Base-by-base conservation (phyloP, 2,329 filamentous ascomycete species). In the Intubia oerlemansii region DNA sequence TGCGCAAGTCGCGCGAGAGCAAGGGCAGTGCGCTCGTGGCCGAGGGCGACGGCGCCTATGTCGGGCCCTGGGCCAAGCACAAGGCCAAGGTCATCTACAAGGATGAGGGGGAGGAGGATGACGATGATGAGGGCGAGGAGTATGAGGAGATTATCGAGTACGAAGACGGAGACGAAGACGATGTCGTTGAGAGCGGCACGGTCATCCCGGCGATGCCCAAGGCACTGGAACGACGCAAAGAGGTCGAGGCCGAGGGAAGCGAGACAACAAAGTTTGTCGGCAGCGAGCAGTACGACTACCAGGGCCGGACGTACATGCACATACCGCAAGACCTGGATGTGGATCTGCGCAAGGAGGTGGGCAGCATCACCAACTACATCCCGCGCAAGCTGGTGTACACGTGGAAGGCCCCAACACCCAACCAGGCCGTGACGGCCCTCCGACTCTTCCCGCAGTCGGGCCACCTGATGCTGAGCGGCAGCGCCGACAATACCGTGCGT, bases 241-340 rank as follows among this genome's bases (percentile, higher is more conserved):
- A 66, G 44, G 58, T 60, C 7, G 66, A 71, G 44, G 58, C 60
- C 38, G 38, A 60, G 42, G 70, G 70, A 34, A 66, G 66, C 16
- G 88, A 98, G 54, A 88, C 75, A 29, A 82, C 75, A 24, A 73
- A 71, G 25, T 98, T 95, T 52, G 77, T 92, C 44, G 88, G 84
- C 36, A 63, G 64, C 23, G 61, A 78, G 44, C 59, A 88, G 51
- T 75, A 72, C 56, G 88, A 98, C 49, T 98, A 98, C 54, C 78
- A 90, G 48, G 88, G 88, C 27, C 64, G 88, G 38, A 91, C 85
- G 19, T 98, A 38, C 48, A 93, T 98, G 85, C 88, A 98, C 51
- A 63, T 95, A 25, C 88, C 88, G 4, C 82, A 81, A 48, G 84
- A 92, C 47, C 55, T 92, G 51, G 79, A 81, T 44, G 59, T 92